Evolutionary conservation across 805 yeast species (phyloP).

Genomic region (Zygoascus ofunaensis): DNA sequence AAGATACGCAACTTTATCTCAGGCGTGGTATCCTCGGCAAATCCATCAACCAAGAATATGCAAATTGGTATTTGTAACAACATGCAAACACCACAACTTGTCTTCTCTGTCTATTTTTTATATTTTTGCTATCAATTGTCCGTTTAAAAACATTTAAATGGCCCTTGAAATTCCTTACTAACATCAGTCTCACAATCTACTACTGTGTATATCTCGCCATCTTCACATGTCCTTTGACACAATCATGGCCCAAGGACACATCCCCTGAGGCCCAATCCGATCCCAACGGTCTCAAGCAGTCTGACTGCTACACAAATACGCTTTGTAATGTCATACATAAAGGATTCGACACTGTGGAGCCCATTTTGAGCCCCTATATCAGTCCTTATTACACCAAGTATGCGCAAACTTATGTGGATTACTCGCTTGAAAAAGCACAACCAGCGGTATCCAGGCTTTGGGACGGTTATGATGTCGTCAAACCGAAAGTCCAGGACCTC

Average conservation of each 20-base stretch:
- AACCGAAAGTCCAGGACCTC: conserved; percentile 9
- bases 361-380: conserved; percentile 14
- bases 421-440: conserved; percentile 1
- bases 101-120: neutral
- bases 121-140: neutral
- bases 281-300: conserved; percentile 8
- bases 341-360: conserved; percentile 11
- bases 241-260: neutral
- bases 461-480: conserved; percentile 6
- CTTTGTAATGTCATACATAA: conserved; percentile 18
- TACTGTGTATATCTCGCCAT: conserved; percentile 18
- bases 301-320: neutral
- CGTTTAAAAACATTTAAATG: no score
- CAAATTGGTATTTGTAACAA: no score
- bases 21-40: no score
- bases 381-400: conserved; percentile 13
- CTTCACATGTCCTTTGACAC: conserved; percentile 19
- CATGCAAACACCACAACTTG: neutral
- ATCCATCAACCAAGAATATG: neutral
- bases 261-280: no score
- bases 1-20: no score
- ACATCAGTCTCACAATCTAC: conserved; percentile 19
- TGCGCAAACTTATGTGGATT: conserved; percentile 9
- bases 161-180: no score
- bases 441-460: conserved; percentile 8